These are phyloP conservation scores for Phialocephala subalpina DNA, from an alignment of 2,329 filamentous ascomycete genomes.

Conservation along the genomic window DNA sequence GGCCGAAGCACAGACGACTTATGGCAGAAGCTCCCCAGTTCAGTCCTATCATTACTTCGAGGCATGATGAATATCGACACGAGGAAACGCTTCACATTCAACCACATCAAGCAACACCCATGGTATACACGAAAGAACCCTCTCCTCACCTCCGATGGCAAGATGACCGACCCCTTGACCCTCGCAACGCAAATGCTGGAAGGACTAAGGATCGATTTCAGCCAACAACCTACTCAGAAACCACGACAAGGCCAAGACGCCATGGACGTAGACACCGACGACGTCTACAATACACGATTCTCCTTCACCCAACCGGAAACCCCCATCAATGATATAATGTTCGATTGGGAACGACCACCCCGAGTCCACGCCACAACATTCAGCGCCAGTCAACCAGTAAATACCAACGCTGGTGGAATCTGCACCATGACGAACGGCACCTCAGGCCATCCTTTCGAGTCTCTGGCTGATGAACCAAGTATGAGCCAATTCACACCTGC, in stretches of 20 bases:
- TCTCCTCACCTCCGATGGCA: constrained; percentile 77
- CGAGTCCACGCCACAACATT: constrained; percentile 39
- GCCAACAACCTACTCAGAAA: constrained; percentile 61
- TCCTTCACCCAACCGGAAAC: constrained; percentile 88
- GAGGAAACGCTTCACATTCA: constrained; percentile 79
- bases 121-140: constrained; percentile 91
- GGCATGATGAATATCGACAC: constrained; percentile 92
- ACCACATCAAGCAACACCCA: constrained; percentile 87
- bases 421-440: constrained; percentile 39
- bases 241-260: constrained; percentile 51
- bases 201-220: constrained; percentile 88
- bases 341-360: constrained; percentile 86
- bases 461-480: constrained; percentile 85
- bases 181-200: constrained; percentile 97
- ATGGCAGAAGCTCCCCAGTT: constrained; percentile 79
- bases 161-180: constrained; percentile 78
- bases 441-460: constrained; percentile 59
- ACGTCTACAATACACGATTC: constrained; percentile 56
- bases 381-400: constrained; percentile 53
- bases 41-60: constrained; percentile 81
- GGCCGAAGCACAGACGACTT: constrained; percentile 86
- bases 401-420: constrained; percentile 39
- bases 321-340: constrained; percentile 75
- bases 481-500: constrained; percentile 85
- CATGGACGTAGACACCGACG: constrained; percentile 74